Evolutionary conservation across 176 grass and related monocot genomes (phyloP).

Genomic region (Pontederia paniculata): DNA sequence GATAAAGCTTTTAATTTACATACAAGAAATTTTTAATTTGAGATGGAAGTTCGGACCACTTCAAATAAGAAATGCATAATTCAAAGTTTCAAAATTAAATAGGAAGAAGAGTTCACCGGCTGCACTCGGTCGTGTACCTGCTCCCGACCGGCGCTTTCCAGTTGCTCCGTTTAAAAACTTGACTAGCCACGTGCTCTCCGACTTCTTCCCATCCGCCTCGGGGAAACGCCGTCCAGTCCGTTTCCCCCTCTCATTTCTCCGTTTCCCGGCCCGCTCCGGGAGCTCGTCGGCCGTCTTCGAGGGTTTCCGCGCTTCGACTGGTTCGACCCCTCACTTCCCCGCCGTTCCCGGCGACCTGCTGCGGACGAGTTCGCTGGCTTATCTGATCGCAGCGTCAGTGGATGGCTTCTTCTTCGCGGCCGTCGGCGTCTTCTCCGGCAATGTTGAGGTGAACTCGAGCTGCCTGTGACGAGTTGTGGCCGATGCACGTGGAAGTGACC

Average conservation of each 20-base stretch:
- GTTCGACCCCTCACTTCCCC: background rate
- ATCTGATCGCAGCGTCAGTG: background rate
- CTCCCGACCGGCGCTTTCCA: background rate
- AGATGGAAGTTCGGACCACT: no score
- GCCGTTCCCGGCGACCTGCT: background rate
- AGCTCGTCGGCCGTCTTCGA: background rate
- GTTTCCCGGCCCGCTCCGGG: background rate
- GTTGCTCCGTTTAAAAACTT: background rate
- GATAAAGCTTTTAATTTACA: no score
- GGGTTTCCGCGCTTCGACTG: no score
- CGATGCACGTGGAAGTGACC: background rate
- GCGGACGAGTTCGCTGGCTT: background rate
- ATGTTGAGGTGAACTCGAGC: slow-evolving; percentile 1
- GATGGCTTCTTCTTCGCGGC: background rate
- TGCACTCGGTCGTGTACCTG: slow-evolving; percentile 8
- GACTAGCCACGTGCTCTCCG: background rate
- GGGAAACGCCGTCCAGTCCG: background rate
- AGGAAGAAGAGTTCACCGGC: background rate
- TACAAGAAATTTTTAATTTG: no score
- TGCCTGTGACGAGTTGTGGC: no score
- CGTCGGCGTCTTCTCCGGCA: background rate
- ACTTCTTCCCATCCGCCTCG: background rate
- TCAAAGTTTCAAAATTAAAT: no score
- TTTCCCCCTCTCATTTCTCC: background rate
- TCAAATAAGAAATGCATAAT: no score